Evolutionary conservation across 78 protist genomes (phyloP).

Genomic region (Chrysochromulina parva): DNA sequence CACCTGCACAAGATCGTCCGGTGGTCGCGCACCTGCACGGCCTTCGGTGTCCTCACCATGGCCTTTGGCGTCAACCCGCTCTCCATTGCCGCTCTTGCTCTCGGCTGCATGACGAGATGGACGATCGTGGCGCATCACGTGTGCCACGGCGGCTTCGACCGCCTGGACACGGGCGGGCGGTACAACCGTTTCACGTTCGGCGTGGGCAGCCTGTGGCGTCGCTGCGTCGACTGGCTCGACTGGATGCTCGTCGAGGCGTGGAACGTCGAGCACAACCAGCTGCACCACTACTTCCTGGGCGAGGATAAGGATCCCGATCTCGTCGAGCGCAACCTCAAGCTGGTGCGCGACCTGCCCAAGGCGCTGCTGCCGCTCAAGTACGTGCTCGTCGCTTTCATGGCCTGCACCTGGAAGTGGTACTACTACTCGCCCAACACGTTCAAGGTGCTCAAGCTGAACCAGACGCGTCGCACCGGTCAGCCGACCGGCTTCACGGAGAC

Average conservation of each 20-base stretch:
- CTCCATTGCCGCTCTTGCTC: slow-evolving; percentile 11
- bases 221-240: slow-evolving; percentile 50
- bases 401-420: slow-evolving; percentile 54
- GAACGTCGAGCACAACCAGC: slow-evolving; percentile 57
- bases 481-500: not conserved
- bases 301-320: slow-evolving; percentile 31
- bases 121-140: slow-evolving; percentile 50
- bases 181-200: not conserved
- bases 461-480: not conserved
- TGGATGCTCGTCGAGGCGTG: slow-evolving; percentile 59
- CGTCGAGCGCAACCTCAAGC: slow-evolving; percentile 24
- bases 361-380: not conserved
- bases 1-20: slow-evolving; percentile 32
- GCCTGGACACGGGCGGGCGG: not conserved
- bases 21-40: slow-evolving; percentile 13
- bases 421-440: slow-evolving; percentile 55
- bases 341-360: not conserved
- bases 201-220: slow-evolving; percentile 24
- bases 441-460: slow-evolving; percentile 26
- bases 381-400: slow-evolving; percentile 7
- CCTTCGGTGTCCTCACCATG: slow-evolving; percentile 21
- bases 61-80: slow-evolving; percentile 18
- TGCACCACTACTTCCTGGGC: slow-evolving; percentile 52
- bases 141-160: slow-evolving; percentile 50
- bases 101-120: slow-evolving; percentile 33